These are phyloP conservation scores for Fagus crenata DNA, from an alignment of 306 rosid species.

Conservation along the genomic window DNA sequence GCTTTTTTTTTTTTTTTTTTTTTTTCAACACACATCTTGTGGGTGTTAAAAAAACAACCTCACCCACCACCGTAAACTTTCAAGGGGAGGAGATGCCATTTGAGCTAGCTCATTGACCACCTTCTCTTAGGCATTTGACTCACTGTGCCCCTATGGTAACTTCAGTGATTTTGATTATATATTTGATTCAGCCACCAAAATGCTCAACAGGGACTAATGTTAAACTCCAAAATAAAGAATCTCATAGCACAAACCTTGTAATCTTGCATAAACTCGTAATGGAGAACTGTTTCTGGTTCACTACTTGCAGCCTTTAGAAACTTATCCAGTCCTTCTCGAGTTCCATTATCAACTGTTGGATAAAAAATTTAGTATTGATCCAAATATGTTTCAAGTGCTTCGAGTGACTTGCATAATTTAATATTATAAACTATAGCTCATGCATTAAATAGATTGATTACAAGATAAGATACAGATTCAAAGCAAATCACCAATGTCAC, in stretches of 20 bases:
- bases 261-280: conserved; percentile 99
- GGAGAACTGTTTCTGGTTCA: conserved; percentile 93
- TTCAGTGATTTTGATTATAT: conserved; percentile 8
- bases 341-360: conserved; percentile 87
- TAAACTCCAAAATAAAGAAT: conserved; percentile 8
- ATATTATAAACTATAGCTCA: background rate
- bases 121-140: background rate
- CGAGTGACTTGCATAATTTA: background rate
- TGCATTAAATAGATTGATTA: conserved; percentile 3
- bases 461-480: background rate
- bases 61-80: too few species aligned
- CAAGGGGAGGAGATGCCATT: too few species aligned
- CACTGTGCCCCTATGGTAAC: background rate
- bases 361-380: conserved; percentile 21
- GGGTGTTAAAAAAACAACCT: too few species aligned
- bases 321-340: conserved; percentile 90
- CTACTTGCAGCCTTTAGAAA: conserved; percentile 91
- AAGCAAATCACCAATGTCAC: background rate
- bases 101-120: too few species aligned
- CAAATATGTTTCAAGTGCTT: conserved; percentile 9
- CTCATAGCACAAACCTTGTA: conserved; percentile 65
- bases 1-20: too few species aligned
- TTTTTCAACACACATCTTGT: too few species aligned
- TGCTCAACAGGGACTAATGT: background rate
- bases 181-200: conserved; percentile 8